phyloP scores from a whole-genome alignment of 129 eudicot species.

The Flaveria robusta region DNA sequence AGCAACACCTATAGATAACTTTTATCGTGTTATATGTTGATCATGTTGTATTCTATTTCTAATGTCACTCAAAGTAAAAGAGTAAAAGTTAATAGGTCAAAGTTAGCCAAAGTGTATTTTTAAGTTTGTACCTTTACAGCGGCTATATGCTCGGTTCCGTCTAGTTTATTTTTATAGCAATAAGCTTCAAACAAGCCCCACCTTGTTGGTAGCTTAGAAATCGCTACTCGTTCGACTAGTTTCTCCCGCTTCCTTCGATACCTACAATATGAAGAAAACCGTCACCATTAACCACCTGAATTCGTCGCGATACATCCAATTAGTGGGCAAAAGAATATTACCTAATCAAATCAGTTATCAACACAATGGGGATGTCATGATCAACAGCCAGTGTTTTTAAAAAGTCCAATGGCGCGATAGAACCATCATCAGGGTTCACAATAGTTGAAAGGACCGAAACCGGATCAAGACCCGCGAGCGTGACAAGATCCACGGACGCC shows the following conservation, averaged over 20 bases:
- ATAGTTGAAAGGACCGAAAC: constrained; percentile 68
- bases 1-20: too few relatives aligned
- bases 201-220: constrained; percentile 65
- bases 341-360: constrained; percentile 87
- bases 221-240: constrained; percentile 64
- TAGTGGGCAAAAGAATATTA: not conserved
- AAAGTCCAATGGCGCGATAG: constrained; percentile 55
- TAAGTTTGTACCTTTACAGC: constrained; percentile 55
- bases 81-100: not conserved
- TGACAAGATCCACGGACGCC: constrained; percentile 85
- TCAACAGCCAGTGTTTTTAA: constrained; percentile 58
- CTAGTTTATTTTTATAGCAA: constrained; percentile 68
- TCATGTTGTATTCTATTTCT: not conserved
- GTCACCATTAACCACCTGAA: not conserved
- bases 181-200: constrained; percentile 79
- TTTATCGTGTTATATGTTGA: not conserved
- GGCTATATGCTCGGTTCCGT: constrained; percentile 80
- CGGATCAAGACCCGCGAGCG: constrained; percentile 68
- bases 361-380: constrained; percentile 65
- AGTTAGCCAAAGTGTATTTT: not conserved
- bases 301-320: not conserved
- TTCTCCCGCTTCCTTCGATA: constrained; percentile 82
- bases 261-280: constrained; percentile 37
- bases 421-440: constrained; percentile 73
- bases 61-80: not conserved